Evolutionary conservation across 2,329 filamentous ascomycete species (phyloP), one percentile per base, ranked within the genome.

Genomic region (Ascochyta lentis): DNA sequence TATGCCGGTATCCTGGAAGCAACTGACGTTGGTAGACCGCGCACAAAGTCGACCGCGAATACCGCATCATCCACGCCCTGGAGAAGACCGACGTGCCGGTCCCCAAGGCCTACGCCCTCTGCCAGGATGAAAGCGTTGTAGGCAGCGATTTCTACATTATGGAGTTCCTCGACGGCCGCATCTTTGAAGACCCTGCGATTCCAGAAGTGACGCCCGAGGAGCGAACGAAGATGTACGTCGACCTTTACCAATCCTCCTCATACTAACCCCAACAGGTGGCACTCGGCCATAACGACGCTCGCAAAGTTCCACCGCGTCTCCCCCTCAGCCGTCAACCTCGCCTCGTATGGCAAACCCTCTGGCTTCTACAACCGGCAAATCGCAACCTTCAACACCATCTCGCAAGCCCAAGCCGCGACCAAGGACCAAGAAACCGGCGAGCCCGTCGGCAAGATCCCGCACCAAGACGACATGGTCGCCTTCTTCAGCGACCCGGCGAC

Each of bases 61-160:
- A 95, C 79, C 88, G 89, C 69, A 90, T 98, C 71, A 90, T 98
- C 70, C 86, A 91, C 73, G 93, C 94, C 3, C 83, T 98, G 29
- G 86, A 87, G 61, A 80, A 78, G 49, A 96, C 91, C 19, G 87
- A 91, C 72, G 92, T 98, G 8, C 91, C 93, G 0, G 92, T 96
- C 0, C 95, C 95, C 4, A 88, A 85, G 74, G 86, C 91, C 10
- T 89, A 92, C 75, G 89, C 88, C 69, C 84, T 98, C 16, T 99
- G 95, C 78, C 89, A 96, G 76, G 93, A 98, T 77, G 80, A 82
- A 37, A 79, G 77, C 54, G 82, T 98, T 34, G 82, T 98, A 60
- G 95, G 93, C 52, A 98, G 93, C 7, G 86, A 92, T 6, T 99
- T 98, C 77, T 98, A 99, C 79, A 88, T 98, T 71, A 98, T 99